Conservation (phyloP, 768 basidiomycete genomes). For the Hygrophorus pudorinus region DNA sequence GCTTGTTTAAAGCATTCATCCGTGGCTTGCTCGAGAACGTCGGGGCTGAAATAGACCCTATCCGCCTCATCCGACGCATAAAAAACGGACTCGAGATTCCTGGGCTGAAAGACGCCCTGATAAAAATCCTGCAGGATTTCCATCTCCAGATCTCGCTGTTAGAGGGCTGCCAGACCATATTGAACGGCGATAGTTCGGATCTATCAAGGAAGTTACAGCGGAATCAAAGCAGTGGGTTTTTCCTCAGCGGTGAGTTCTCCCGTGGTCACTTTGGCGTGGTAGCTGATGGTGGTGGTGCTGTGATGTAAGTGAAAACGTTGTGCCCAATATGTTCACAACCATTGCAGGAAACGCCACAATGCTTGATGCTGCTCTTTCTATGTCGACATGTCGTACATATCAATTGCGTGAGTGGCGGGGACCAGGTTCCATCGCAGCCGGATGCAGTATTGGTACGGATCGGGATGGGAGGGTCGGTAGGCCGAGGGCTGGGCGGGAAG, state of each 20-base stretch:
- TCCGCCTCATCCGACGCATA: slow-evolving; percentile 88
- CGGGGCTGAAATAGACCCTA: slow-evolving; percentile 91
- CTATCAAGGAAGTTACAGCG: slow-evolving; percentile 59
- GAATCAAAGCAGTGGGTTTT: slow-evolving; percentile 75
- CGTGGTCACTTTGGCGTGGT: neutral
- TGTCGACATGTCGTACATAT: slow-evolving; percentile 88
- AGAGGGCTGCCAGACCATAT: slow-evolving; percentile 84
- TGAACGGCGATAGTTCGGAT: slow-evolving; percentile 73
- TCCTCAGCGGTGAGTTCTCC: slow-evolving; percentile 53
- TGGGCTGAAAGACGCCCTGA: slow-evolving; percentile 84
- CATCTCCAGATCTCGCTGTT: slow-evolving; percentile 88
- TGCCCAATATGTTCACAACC: slow-evolving; percentile 63
- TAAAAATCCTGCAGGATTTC: slow-evolving; percentile 96
- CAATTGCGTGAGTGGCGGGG: slow-evolving; percentile 58
- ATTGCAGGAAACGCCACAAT: slow-evolving; percentile 47
- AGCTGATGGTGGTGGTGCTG: neutral
- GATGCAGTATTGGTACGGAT: slow-evolving; percentile 44
- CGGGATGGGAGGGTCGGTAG: slow-evolving; percentile 24
- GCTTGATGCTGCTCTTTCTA: slow-evolving; percentile 66
- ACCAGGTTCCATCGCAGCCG: slow-evolving; percentile 49
- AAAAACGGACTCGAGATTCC: slow-evolving; percentile 95
- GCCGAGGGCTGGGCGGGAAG: slow-evolving; percentile 50
- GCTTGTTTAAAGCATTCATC: slow-evolving; percentile 65
- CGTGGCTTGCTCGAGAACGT: slow-evolving; percentile 92
- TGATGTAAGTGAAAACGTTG: slow-evolving; percentile 41